Conservation (phyloP, 2,329 filamentous ascomycete genomes). For the Xylariales sp. region DNA sequence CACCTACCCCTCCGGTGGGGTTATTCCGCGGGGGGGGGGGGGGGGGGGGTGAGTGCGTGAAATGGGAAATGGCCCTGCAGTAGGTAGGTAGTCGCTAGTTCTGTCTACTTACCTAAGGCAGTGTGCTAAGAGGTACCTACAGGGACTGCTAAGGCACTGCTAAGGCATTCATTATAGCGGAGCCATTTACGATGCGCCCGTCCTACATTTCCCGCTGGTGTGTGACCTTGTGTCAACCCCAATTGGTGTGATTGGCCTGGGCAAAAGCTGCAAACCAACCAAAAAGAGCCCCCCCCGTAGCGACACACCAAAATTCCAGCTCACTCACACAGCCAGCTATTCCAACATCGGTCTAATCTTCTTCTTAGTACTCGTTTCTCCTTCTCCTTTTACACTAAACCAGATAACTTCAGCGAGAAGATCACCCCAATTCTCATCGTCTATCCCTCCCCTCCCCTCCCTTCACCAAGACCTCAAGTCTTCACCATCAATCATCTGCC, state of each 20-base stretch:
- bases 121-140: neutral
- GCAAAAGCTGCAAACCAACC: constrained; percentile 19
- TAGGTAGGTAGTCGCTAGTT: too few species aligned
- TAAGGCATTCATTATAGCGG: too few species aligned
- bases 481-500: constrained; percentile 48
- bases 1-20: neutral
- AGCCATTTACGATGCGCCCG: neutral
- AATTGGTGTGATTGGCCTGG: constrained; percentile 17
- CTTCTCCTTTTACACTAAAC: constrained; percentile 5
- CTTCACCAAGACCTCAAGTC: constrained; percentile 38
- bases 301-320: constrained; percentile 37
- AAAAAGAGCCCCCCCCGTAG: constrained; percentile 21
- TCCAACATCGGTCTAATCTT: constrained; percentile 8
- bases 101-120: too few species aligned
- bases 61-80: too few species aligned
- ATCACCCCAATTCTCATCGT: constrained; percentile 9
- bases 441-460: constrained; percentile 33
- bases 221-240: constrained; percentile 25
- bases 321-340: constrained; percentile 12
- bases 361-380: neutral
- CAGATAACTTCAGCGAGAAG: neutral
- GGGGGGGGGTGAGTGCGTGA: neutral
- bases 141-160: neutral
- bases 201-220: constrained; percentile 25
- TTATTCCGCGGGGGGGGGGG: neutral